These are phyloP conservation scores for Aspergillus conjunctus DNA, from an alignment of 495 filamentous ascomycete genomes.

Conservation along the genomic window DNA sequence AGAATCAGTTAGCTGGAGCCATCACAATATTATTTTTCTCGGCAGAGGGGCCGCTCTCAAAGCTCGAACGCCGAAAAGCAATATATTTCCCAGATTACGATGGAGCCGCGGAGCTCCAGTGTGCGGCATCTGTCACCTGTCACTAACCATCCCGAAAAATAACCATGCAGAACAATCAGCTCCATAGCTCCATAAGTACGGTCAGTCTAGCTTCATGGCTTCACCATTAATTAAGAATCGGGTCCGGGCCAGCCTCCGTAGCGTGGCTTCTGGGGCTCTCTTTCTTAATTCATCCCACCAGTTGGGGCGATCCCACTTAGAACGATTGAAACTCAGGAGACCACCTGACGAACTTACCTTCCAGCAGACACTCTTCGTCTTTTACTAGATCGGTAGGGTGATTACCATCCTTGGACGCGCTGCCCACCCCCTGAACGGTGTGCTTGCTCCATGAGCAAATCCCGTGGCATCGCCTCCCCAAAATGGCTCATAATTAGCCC, in stretches of 20 bases:
- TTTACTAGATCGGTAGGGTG: not conserved
- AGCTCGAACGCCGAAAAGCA: not conserved
- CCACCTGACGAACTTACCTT: not conserved
- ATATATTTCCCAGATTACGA: conserved; percentile 4
- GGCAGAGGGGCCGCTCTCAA: not conserved
- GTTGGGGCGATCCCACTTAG: not conserved
- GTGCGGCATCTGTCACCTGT: conserved; percentile 16
- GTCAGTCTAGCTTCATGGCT: conserved; percentile 5
- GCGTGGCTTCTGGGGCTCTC: conserved; percentile 16
- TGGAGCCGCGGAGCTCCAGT: conserved; percentile 3
- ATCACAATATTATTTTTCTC: conserved; percentile 20
- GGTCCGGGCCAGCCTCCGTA: conserved; percentile 8
- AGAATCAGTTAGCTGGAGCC: conserved; percentile 30
- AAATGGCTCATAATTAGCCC: conserved; percentile 18
- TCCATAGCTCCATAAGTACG: not conserved
- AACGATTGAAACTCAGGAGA: not conserved
- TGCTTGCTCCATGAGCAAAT: conserved; percentile 4
- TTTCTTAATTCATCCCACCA: not conserved
- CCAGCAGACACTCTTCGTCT: not conserved
- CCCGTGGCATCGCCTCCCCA: conserved; percentile 13
- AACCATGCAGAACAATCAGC: conserved; percentile 3
- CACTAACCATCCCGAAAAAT: conserved; percentile 6
- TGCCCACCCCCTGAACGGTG: not conserved
- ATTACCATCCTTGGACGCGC: not conserved
- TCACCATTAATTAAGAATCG: conserved; percentile 16